Evolutionary conservation across 495 filamentous ascomycete genomes (phyloP), one percentile per base, ranked within the genome.

Genomic region (Trichoderma virens): DNA sequence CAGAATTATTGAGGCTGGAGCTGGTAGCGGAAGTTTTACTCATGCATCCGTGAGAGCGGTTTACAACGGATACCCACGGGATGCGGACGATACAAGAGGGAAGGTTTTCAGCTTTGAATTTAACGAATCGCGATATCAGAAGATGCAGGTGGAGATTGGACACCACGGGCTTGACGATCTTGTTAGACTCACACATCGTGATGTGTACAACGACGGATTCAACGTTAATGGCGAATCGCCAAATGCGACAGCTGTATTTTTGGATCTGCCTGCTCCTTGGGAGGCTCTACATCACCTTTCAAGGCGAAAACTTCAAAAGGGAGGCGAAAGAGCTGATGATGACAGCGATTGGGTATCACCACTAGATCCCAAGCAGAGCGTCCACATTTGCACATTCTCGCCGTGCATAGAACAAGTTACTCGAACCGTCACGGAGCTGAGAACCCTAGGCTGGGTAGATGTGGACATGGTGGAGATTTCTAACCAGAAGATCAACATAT

Each of bases 391-490:
- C 75, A 93, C 93, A 2, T 98, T 98, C 78, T 92, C 88, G 8
- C 94, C 94, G 0, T 98, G 94, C 73, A 92, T 98, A 69, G 94
- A 98, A 75, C 94, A 98, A 74, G 93, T 93, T 9, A 88, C 88
- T 34, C 83, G 85, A 41, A 97, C 95, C 0, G 85, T 96, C 61
- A 85, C 88, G 47, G 79, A 82, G 1, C 82, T 98, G 70, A 88
- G 92, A 45, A 80, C 86, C 32, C 77, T 90, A 3, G 89, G 88
- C 64, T 98, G 94, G 95, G 79, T 93, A n/a, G 85, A 90, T 51
- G 92, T 98, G 68, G 84, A 87, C 47, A 97, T 96, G 92, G 88
- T 92, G 5, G 93, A 97, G 74, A 80, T 98, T 13, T 78, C 84
- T 3, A 84, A 96, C 66, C 80, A 82, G 59, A 86, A 86, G 2